Conservation (phyloP, 164 flowering plant genomes). For the Protea cynaroides region DNA sequence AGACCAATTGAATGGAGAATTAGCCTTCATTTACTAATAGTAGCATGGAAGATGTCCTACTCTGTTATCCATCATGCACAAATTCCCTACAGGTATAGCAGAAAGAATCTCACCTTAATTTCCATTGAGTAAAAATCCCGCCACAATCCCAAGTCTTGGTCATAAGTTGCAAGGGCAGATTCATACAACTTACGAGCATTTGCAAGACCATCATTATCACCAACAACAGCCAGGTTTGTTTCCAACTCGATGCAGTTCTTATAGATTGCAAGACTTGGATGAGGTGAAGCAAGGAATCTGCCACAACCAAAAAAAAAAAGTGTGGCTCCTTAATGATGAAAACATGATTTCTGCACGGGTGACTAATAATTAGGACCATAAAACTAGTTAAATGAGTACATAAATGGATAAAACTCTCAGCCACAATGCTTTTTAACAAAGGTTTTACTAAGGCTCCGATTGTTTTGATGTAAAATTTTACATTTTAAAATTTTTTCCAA, state of each 20-base stretch:
- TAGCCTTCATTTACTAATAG: neutral
- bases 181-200: conserved; percentile 73
- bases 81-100: too few species aligned
- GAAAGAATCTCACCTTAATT: conserved; percentile 42
- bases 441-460: neutral
- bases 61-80: neutral
- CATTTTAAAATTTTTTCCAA: too few species aligned
- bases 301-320: conserved; percentile 7
- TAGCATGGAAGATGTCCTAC: neutral
- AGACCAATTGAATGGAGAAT: neutral
- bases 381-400: too few species aligned
- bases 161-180: conserved; percentile 61
- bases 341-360: neutral
- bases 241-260: conserved; percentile 77
- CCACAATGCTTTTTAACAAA: neutral
- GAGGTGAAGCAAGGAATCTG: conserved; percentile 77
- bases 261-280: conserved; percentile 59
- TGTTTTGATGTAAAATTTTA: too few species aligned
- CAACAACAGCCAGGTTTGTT: conserved; percentile 53
- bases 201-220: conserved; percentile 47
- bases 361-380: too few species aligned
- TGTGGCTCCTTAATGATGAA: neutral
- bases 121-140: conserved; percentile 65
- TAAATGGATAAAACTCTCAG: neutral
- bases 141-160: conserved; percentile 65